phyloP scores from a whole-genome alignment of 768 basidiomycete species.

The Mycena capillaripes region DNA sequence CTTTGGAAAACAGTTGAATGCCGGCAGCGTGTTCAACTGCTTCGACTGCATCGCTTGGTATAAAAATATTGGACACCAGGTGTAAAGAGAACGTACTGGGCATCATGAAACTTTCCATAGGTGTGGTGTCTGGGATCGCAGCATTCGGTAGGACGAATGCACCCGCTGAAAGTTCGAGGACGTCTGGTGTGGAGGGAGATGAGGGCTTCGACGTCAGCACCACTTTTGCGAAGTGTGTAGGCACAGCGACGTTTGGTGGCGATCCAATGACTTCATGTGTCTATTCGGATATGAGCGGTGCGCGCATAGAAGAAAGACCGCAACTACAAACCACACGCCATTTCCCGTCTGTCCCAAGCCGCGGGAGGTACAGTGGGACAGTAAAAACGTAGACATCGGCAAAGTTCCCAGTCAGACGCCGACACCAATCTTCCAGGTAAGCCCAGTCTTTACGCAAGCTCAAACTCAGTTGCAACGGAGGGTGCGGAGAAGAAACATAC shows the following conservation, averaged over 20 bases:
- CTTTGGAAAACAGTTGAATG: slow-evolving; percentile 87
- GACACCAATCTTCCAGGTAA: slow-evolving; percentile 96
- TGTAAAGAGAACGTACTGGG: slow-evolving; percentile 70
- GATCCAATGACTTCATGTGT: slow-evolving; percentile 95
- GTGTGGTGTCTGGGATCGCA: slow-evolving; percentile 87
- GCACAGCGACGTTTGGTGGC: slow-evolving; percentile 92
- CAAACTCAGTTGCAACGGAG: not conserved
- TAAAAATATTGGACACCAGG: not conserved
- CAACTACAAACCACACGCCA: slow-evolving; percentile 87
- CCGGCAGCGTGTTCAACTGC: slow-evolving; percentile 93
- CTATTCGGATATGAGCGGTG: slow-evolving; percentile 53
- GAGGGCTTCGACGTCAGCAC: slow-evolving; percentile 83
- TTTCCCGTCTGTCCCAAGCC: slow-evolving; percentile 88
- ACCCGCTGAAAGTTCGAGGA: slow-evolving; percentile 86
- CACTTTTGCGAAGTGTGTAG: slow-evolving; percentile 98
- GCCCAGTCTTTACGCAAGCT: slow-evolving; percentile 83
- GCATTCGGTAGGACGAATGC: slow-evolving; percentile 98
- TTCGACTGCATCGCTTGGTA: slow-evolving; percentile 71
- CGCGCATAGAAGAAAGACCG: not conserved
- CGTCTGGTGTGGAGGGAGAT: slow-evolving; percentile 78
- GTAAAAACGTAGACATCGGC: slow-evolving; percentile 98
- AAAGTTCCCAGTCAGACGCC: slow-evolving; percentile 88
- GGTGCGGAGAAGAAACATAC: slow-evolving; percentile 58
- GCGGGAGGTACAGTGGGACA: slow-evolving; percentile 95
- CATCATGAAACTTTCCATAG: slow-evolving; percentile 84